These are phyloP conservation scores for Juglanconis sp. DNA, from an alignment of 2,329 filamentous ascomycete species.

Conservation along the genomic window DNA sequence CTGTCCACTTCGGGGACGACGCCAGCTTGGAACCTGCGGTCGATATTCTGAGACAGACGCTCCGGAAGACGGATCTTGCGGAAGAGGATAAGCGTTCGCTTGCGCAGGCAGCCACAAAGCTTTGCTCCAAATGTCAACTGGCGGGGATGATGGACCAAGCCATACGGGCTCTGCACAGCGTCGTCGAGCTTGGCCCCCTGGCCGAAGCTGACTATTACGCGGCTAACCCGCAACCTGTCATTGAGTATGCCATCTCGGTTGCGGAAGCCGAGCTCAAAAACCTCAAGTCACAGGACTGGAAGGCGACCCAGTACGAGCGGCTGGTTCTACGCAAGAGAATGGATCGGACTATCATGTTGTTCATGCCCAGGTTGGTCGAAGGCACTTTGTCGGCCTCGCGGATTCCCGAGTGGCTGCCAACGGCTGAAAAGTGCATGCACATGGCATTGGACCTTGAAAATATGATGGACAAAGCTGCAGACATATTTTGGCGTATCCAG, in stretches of 20 bases:
- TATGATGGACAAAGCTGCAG: slow-evolving; percentile 20
- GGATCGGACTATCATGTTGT: slow-evolving; percentile 28
- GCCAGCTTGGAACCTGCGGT: neutral
- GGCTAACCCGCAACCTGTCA: slow-evolving; percentile 33
- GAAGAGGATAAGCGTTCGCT: slow-evolving; percentile 14
- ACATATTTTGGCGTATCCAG: slow-evolving; percentile 32
- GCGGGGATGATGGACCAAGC: slow-evolving; percentile 30
- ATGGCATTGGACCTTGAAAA: slow-evolving; percentile 24
- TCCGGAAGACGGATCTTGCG: neutral
- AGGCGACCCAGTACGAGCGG: neutral
- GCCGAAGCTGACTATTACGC: slow-evolving; percentile 32
- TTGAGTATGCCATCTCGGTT: slow-evolving; percentile 27
- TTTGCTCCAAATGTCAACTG: slow-evolving; percentile 33
- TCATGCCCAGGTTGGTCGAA: slow-evolving; percentile 28
- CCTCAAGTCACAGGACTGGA: neutral
- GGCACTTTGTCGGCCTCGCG: slow-evolving; percentile 10
- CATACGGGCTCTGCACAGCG: slow-evolving; percentile 26
- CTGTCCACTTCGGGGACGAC: neutral
- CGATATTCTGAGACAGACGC: neutral
- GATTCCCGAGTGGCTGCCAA: slow-evolving; percentile 9
- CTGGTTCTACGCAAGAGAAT: slow-evolving; percentile 15
- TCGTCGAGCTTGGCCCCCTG: slow-evolving; percentile 26
- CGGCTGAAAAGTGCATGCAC: slow-evolving; percentile 17
- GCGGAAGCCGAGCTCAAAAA: slow-evolving; percentile 6
- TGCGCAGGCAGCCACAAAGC: slow-evolving; percentile 24